These are phyloP conservation scores for Arthrobotrys entomopaga DNA, from an alignment of 2,329 filamentous ascomycete genomes.

Conservation along the genomic window DNA sequence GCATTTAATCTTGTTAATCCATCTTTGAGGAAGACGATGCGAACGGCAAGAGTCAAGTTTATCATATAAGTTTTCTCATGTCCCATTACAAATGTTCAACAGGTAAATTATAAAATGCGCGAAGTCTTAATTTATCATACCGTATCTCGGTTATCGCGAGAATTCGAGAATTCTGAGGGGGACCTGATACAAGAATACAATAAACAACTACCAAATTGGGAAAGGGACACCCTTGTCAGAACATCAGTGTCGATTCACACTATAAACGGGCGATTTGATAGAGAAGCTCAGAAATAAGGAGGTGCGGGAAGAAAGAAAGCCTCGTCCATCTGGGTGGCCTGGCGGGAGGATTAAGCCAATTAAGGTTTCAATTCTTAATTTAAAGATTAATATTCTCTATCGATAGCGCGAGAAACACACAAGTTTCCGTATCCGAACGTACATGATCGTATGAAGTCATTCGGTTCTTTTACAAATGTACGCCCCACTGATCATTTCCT, in stretches of 20 bases:
- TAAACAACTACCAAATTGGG: slow-evolving; percentile 37
- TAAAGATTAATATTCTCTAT: slow-evolving; percentile 48
- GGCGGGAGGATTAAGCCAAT: neutral
- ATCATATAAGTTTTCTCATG: too few relatives aligned
- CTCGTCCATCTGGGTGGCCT: slow-evolving; percentile 1
- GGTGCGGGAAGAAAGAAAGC: slow-evolving; percentile 23
- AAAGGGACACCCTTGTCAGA: slow-evolving; percentile 11
- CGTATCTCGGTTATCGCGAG: slow-evolving; percentile 39
- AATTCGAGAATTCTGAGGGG: slow-evolving; percentile 29
- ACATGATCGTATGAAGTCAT: slow-evolving; percentile 20
- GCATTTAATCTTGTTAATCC: slow-evolving; percentile 25
- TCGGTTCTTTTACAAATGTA: neutral
- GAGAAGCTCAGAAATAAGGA: slow-evolving; percentile 25
- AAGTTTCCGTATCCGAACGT: slow-evolving; percentile 41
- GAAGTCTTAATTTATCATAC: neutral
- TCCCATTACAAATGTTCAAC: too few relatives aligned
- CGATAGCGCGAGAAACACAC: slow-evolving; percentile 27
- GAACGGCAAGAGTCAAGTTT: slow-evolving; percentile 9
- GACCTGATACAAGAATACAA: slow-evolving; percentile 49
- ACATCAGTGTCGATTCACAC: slow-evolving; percentile 24
- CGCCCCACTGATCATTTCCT: neutral
- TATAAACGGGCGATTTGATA: slow-evolving; percentile 41
- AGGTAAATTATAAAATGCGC: too few relatives aligned
- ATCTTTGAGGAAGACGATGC: slow-evolving; percentile 31
- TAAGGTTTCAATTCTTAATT: slow-evolving; percentile 20